phyloP scores from a whole-genome alignment of 257 asterid species.

The Ligustrum vulgare region DNA sequence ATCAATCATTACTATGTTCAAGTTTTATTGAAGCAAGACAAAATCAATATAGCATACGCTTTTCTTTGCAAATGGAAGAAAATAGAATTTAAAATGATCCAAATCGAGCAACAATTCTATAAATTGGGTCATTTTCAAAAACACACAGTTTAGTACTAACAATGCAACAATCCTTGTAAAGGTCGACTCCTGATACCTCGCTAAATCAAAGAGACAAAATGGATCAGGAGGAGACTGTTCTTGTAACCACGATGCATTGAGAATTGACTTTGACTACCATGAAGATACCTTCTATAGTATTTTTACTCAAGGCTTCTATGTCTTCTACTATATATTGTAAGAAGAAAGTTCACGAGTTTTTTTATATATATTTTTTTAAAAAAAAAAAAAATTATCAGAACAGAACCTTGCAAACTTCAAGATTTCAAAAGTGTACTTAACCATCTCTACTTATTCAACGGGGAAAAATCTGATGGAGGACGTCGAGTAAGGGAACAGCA shows the following conservation, averaged over 20 bases:
- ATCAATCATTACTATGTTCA: too few relatives aligned
- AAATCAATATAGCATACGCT: too few relatives aligned
- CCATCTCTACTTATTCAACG: slow-evolving; percentile 1
- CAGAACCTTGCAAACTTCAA: not conserved
- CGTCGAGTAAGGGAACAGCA: slow-evolving; percentile 44
- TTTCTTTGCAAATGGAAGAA: too few relatives aligned
- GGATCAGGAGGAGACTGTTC: not conserved
- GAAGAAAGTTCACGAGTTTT: not conserved
- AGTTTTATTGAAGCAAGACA: too few relatives aligned
- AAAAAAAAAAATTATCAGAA: not conserved
- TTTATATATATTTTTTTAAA: too few relatives aligned
- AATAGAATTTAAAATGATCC: too few relatives aligned
- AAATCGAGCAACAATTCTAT: too few relatives aligned
- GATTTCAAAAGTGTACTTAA: not conserved
- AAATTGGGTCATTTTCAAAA: not conserved
- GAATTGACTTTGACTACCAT: too few relatives aligned
- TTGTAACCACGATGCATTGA: not conserved
- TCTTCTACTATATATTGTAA: not conserved
- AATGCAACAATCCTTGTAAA: not conserved
- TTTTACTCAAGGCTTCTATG: not conserved
- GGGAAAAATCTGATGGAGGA: slow-evolving; percentile 39
- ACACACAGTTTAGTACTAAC: not conserved
- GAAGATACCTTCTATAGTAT: not conserved
- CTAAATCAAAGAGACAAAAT: not conserved
- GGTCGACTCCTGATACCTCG: not conserved